Evolutionary conservation across 352 stramenopile species (phyloP), one percentile per base, ranked within the genome.

Genomic region (Globisporangium nagaii): DNA sequence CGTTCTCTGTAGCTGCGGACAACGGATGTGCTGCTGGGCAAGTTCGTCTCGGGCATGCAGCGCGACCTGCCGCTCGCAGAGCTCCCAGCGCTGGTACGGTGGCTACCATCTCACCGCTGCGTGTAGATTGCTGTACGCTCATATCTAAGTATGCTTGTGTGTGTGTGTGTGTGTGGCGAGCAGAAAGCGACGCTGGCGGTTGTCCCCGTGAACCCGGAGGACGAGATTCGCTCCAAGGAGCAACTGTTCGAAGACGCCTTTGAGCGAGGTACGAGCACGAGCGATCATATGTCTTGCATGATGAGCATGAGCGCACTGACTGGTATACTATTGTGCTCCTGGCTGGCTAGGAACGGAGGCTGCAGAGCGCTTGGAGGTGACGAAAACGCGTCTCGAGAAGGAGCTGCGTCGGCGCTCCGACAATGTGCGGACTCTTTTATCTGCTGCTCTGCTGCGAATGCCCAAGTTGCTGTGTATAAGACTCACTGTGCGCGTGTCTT

Each of bases 141-240:
- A 37, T 4, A n/a, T n/a, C n/a, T n/a, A n/a, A n/a, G n/a, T n/a
- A n/a, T 34, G 2, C 5, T 30, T 39, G 19, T 15, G 3, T 9
- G 20, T 13, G 20, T 48, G 13, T 24, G 27, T 41, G 15, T 15
- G 15, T 20, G 15, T 10, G 10, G 19, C 13, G 27, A 36, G 27
- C 27, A 81, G 71, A 85, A 71, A 61, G 81, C 80, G 34, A 84
- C 73, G 41, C 63, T 90, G 28, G 73, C 77, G 4, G 67, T 88
- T 22, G 66, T 88, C 20, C 65, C 71, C 0, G 71, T 71, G 4
- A 70, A 74, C 19, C 52, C 56, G 1, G 62, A 65, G 6, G 49
- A 55, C 36, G 62, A 75, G 54, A 27, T 43, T 0, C 63, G 56
- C n/a, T 79, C 67, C 3, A 52, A 65, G 1, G 65, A 77, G 20